A percentile compares a stretch with the other conserved stretches of the same genome.
Evolutionary conservation across 768 basidiomycete genomes (phyloP).

Genomic region (Serendipita indica): DNA sequence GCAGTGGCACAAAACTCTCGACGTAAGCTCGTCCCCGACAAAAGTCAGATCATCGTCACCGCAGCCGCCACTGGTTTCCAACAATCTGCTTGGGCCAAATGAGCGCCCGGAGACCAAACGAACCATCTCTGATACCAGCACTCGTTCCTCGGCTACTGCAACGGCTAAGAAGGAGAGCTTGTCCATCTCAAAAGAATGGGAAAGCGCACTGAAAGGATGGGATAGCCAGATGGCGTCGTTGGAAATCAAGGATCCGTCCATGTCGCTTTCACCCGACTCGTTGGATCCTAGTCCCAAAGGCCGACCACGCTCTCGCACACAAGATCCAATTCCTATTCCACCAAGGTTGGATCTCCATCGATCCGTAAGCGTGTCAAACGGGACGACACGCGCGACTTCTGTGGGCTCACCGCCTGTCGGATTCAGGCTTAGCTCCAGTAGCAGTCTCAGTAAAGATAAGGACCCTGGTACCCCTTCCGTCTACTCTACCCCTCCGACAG

Average conservation of each 20-base stretch:
- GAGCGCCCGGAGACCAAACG: background rate
- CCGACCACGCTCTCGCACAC: background rate
- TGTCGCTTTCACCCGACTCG: background rate
- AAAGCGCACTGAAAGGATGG: conserved; percentile 41
- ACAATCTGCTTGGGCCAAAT: conserved; percentile 1
- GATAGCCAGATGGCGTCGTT: conserved; percentile 20
- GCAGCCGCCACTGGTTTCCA: background rate
- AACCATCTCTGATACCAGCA: background rate
- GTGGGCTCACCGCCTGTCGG: background rate
- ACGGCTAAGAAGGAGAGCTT: background rate
- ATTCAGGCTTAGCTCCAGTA: background rate
- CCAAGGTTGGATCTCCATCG: background rate
- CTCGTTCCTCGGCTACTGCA: background rate
- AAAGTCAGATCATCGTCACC: conserved; percentile 10
- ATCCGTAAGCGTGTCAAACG: background rate
- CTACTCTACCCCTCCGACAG: background rate
- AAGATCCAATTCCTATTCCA: background rate
- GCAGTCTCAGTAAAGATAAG: background rate
- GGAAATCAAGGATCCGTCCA: background rate
- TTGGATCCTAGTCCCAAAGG: background rate
- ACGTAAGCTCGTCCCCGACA: conserved; percentile 25
- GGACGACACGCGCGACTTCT: background rate
- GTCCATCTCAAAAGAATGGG: conserved; percentile 24
- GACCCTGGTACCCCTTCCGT: background rate
- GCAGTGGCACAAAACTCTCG: conserved; percentile 27